Base-by-base conservation (phyloP, 1,284 basidiomycete species). In the Ceratobasidium sp. region DNA sequence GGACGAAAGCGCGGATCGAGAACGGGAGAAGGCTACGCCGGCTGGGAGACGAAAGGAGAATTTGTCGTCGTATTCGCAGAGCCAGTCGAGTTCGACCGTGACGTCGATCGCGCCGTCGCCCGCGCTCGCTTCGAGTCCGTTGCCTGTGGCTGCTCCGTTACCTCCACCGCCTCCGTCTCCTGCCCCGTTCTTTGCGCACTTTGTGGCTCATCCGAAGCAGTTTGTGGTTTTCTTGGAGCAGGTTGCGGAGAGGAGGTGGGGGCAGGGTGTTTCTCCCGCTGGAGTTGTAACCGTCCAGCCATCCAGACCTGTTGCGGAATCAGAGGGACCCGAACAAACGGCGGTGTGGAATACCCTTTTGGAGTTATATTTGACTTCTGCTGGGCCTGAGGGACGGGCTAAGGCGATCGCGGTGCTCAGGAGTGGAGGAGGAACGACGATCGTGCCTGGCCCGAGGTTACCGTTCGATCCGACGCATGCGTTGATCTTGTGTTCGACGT, bases 261-360 rank as follows among this genome's bases (percentile, higher is more conserved):
- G 89, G 11, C 94, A 97, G 80, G 87, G 83, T 8, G 86, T 96
- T 22, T 89, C 91, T 53, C 84, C 78, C 27, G 76, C 81, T 27
- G 36, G 66, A 1, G 54, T 57, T 17, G 62, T 65, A 1, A 76
- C 60, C 0, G 59, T 72, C 24, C 22, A 62, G 11, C 69, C 69
- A n/a, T 44, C 60, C 36, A 41, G 36, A 41, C 57, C 57, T 31
- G 50, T 51, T 27, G 17, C 24, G 6, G 66, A 71, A n/a, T 51
- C 75, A 2, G 71, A 74, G 24, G 33, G 62, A n/a, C 53, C 57
- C 24, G 77, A 98, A 80, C 95, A 97, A 81, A 87, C 89, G 14
- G 92, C 95, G 0, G 91, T 98, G 15, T 99, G 97, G 97, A 98
- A 98, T 82, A 98, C 97, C 0, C 85, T 99, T 1, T 85, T 99